Evolutionary conservation across 257 asterid species (phyloP).

Genomic region (Misopates orontium): DNA sequence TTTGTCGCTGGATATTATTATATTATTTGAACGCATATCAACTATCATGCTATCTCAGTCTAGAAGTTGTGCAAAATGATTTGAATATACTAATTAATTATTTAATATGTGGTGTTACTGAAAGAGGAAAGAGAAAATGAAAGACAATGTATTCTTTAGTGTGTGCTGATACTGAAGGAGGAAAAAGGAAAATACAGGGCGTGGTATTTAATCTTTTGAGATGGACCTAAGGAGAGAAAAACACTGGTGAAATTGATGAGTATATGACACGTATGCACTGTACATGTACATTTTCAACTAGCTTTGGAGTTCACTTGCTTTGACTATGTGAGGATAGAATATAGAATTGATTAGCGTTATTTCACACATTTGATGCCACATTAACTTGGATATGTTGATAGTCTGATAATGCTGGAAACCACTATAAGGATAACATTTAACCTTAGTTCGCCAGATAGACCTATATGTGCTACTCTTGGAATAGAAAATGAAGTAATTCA

Average conservation of each 20-base stretch:
- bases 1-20: not conserved
- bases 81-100: conserved; percentile 9
- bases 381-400: not conserved
- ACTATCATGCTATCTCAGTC: conserved; percentile 8
- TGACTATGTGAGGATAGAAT: not conserved
- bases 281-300: too few relatives aligned
- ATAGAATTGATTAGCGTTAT: not conserved
- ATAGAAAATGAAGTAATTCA: not conserved
- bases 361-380: not conserved
- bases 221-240: too few relatives aligned
- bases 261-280: too few relatives aligned
- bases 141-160: too few relatives aligned
- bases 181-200: too few relatives aligned
- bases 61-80: conserved; percentile 4
- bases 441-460: not conserved
- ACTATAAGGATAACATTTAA: not conserved
- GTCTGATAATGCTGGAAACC: not conserved
- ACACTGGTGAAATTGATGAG: too few relatives aligned
- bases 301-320: too few relatives aligned
- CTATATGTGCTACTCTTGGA: not conserved
- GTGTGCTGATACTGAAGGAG: not conserved
- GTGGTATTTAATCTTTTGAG: too few relatives aligned
- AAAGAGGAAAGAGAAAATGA: too few relatives aligned
- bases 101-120: not conserved
- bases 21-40: not conserved